Conservation (phyloP, 495 filamentous ascomycete genomes). For the Penicillium cataractarum region DNA sequence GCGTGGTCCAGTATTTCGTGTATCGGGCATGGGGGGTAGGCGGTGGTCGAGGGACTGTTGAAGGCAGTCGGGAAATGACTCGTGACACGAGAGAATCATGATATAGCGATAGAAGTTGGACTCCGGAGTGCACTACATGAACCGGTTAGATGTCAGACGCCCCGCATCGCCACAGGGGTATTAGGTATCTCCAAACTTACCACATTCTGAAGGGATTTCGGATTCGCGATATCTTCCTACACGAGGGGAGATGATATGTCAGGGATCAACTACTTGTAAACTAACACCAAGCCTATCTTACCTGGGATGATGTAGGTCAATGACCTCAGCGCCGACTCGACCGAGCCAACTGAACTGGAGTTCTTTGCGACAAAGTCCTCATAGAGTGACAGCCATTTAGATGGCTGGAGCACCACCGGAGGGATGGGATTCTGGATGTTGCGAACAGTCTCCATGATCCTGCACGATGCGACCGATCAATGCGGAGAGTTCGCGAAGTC, state of each 20-base stretch:
- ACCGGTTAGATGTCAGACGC: constrained; percentile 6
- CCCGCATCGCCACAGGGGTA: constrained; percentile 7
- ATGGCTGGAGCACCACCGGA: constrained; percentile 55
- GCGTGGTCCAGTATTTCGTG: constrained; percentile 83
- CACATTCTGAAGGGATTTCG: constrained; percentile 89
- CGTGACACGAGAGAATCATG: constrained; percentile 86
- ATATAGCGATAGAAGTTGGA: constrained; percentile 90
- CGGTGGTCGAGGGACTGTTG: constrained; percentile 45
- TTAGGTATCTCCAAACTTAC: constrained; percentile 37
- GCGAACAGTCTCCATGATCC: constrained; percentile 41
- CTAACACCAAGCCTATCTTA: constrained; percentile 32
- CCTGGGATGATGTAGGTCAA: constrained; percentile 95
- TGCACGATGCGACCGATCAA: constrained; percentile 10
- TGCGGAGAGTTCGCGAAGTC: constrained; percentile 13
- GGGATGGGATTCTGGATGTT: constrained; percentile 37
- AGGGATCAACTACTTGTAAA: neutral
- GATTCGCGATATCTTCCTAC: constrained; percentile 89
- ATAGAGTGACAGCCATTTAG: constrained; percentile 80
- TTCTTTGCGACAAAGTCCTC: constrained; percentile 94
- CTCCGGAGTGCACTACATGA: constrained; percentile 70
- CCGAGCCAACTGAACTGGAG: constrained; percentile 84
- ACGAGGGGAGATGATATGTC: neutral
- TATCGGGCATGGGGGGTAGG: constrained; percentile 84
- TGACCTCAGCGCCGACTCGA: constrained; percentile 88
- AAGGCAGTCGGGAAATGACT: constrained; percentile 56